Base-by-base conservation (phyloP, 2,329 filamentous ascomycete species). In the Pseudocercospora vitis region DNA sequence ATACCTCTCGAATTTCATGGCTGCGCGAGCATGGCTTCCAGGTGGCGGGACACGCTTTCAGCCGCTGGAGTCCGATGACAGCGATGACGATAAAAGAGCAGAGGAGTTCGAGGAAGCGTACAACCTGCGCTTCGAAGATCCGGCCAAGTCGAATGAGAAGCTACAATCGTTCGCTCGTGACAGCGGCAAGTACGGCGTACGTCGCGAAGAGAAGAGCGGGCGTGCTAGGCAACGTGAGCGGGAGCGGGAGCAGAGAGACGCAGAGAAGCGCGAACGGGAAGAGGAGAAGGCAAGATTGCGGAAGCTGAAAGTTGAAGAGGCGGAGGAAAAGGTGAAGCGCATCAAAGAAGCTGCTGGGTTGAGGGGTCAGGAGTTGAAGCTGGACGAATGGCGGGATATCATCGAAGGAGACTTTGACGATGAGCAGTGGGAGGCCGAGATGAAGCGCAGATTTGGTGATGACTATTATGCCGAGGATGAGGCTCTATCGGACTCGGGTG, bases 91-190 rank as follows among this genome's bases (percentile, higher is more conserved):
- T 24, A 80, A 82, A 23, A 80, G 83, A 40, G 91, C 91, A 21
- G 92, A 97, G 39, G 84, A 87, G 56, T 95, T 92, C 66, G 94
- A 99, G 74, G 81, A 88, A 60, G 91, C 91, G 3, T 99, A 96
- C 76, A 99, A 99, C 74, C 75, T 96, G 73, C 87, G 94, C 28
- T 99, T 99, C 67, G 94, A 99, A 70, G 89, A 97, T 65, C 91
- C 94, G 0, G 81, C 81, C 55, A 91, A 89, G 68, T 85, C 89
- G 64, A 96, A 96, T 68, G 90, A 96, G 72, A 85, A 88, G 46
- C 78, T 99, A 26, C 85, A 87, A 66, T 90, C 91, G 4, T 95
- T 96, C 73, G 87, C 92, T 52, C 87, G 92, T 83, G 90, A 95
- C 68, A 80, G 90, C 14, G 86, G 88, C 31, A 85, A 87, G 58